phyloP scores from a whole-genome alignment of 164 flowering plant species.

The Akebia trifoliata region DNA sequence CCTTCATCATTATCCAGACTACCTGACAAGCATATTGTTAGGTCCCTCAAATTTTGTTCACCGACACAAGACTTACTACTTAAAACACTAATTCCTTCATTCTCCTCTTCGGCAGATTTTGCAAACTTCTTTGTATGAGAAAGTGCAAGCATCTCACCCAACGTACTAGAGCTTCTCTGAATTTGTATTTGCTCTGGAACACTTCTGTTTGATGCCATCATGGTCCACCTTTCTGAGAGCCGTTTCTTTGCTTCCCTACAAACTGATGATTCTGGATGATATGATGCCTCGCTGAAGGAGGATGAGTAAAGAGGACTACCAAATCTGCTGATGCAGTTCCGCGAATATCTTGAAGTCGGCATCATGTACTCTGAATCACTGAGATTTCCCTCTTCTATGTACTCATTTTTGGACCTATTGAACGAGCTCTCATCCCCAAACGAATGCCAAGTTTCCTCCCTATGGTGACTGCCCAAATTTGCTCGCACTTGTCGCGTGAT shows the following conservation, averaged over 20 bases:
- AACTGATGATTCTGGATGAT: slow-evolving; percentile 86
- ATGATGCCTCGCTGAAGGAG: slow-evolving; percentile 69
- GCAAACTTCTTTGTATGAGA: slow-evolving; percentile 49
- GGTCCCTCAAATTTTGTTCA: slow-evolving; percentile 35
- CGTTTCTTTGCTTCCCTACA: slow-evolving; percentile 95
- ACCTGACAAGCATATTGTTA: slow-evolving; percentile 28
- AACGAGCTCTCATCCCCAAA: slow-evolving; percentile 85
- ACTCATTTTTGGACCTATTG: slow-evolving; percentile 67
- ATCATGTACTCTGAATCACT: slow-evolving; percentile 83
- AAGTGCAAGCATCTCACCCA: slow-evolving; percentile 98
- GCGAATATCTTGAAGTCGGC: slow-evolving; percentile 73
- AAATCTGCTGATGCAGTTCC: slow-evolving; percentile 66
- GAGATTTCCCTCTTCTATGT: slow-evolving; percentile 41
- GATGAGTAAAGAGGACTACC: slow-evolving; percentile 67
- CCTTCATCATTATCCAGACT: slow-evolving; percentile 25
- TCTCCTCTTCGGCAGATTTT: slow-evolving; percentile 28
- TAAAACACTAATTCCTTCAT: slow-evolving; percentile 12
- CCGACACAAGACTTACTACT: slow-evolving; percentile 28
- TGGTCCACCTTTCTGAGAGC: slow-evolving; percentile 92
- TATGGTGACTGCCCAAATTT: slow-evolving; percentile 41
- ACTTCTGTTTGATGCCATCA: slow-evolving; percentile 61
- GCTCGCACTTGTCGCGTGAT: slow-evolving; percentile 60
- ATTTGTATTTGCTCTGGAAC: slow-evolving; percentile 54
- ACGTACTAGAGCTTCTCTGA: slow-evolving; percentile 73
- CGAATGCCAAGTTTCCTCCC: slow-evolving; percentile 63